Evolutionary conservation across 768 basidiomycete species (phyloP).

Genomic region (Suillus subalutaceus): DNA sequence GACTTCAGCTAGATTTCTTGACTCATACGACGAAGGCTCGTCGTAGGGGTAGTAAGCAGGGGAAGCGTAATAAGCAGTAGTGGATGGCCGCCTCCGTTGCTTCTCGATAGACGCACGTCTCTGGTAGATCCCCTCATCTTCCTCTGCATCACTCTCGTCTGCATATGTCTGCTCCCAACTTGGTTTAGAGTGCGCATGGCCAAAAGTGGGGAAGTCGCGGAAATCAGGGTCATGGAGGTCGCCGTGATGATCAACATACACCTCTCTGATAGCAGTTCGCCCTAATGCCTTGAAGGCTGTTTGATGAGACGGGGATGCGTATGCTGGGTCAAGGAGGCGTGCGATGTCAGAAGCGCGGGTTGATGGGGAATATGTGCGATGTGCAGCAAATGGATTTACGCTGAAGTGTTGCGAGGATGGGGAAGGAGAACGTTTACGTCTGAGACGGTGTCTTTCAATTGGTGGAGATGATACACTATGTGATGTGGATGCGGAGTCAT

Average conservation of each 20-base stretch:
- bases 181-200: slow-evolving; percentile 23
- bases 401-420: slow-evolving; percentile 26
- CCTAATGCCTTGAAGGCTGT: slow-evolving; percentile 27
- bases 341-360: slow-evolving; percentile 54
- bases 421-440: slow-evolving; percentile 28
- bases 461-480: slow-evolving; percentile 19
- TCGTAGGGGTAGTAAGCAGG: slow-evolving; percentile 29
- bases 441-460: slow-evolving; percentile 26
- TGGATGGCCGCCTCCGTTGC: slow-evolving; percentile 30
- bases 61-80: slow-evolving; percentile 22
- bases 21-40: slow-evolving; percentile 35
- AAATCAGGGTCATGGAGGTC: slow-evolving; percentile 72
- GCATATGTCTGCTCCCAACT: slow-evolving; percentile 37
- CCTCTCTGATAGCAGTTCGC: slow-evolving; percentile 28
- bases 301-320: slow-evolving; percentile 41
- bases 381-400: slow-evolving; percentile 13
- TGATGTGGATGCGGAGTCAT: slow-evolving; percentile 25
- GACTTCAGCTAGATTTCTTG: slow-evolving; percentile 26
- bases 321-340: slow-evolving; percentile 67
- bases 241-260: slow-evolving; percentile 63
- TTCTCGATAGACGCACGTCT: slow-evolving; percentile 22
- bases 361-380: slow-evolving; percentile 38
- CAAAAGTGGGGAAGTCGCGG: slow-evolving; percentile 57
- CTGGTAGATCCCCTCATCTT: slow-evolving; percentile 28
- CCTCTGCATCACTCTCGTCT: slow-evolving; percentile 35